Conservation (phyloP, 2,329 filamentous ascomycete species). For the Acephala macrosclerotiorum region DNA sequence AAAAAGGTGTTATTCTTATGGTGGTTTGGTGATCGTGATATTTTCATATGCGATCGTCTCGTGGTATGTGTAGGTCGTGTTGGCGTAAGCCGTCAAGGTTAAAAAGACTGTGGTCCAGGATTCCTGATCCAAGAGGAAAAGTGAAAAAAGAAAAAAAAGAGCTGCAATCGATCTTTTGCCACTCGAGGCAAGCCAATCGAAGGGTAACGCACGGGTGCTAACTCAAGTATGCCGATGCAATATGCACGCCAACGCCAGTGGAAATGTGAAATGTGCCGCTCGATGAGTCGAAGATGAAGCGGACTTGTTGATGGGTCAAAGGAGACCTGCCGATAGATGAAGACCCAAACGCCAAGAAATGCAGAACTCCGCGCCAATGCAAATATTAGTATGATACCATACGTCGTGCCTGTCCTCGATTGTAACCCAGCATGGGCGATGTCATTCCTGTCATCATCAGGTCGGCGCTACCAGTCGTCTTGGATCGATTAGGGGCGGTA, state of each 20-base stretch:
- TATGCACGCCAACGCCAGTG: conserved; percentile 42
- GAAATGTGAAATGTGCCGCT: conserved; percentile 32
- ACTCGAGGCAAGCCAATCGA: conserved; percentile 30
- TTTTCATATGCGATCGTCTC: conserved; percentile 37
- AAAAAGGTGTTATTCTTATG: conserved; percentile 15
- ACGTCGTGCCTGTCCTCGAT: conserved; percentile 63
- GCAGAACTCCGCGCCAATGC: conserved; percentile 36
- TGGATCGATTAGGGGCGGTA: conserved; percentile 50
- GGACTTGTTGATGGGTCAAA: conserved; percentile 29
- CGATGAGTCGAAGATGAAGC: conserved; percentile 35
- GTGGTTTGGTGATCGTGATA: conserved; percentile 33
- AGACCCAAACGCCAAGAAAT: conserved; percentile 38
- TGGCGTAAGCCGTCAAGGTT: conserved; percentile 25
- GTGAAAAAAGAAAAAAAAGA: conserved; percentile 18
- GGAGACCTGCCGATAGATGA: conserved; percentile 28
- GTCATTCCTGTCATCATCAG: conserved; percentile 49
- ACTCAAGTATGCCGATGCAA: conserved; percentile 41
- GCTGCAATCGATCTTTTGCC: conserved; percentile 16
- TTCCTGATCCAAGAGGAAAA: conserved; percentile 43
- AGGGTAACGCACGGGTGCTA: conserved; percentile 31
- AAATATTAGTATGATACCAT: conserved; percentile 68
- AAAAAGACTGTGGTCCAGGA: conserved; percentile 41
- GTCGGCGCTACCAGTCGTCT: conserved; percentile 28
- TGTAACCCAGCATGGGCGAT: conserved; percentile 54
- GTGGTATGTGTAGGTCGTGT: conserved; percentile 31